These are phyloP conservation scores for Cardamine resedifolia DNA, from an alignment of 345 rosid genomes.

Conservation along the genomic window DNA sequence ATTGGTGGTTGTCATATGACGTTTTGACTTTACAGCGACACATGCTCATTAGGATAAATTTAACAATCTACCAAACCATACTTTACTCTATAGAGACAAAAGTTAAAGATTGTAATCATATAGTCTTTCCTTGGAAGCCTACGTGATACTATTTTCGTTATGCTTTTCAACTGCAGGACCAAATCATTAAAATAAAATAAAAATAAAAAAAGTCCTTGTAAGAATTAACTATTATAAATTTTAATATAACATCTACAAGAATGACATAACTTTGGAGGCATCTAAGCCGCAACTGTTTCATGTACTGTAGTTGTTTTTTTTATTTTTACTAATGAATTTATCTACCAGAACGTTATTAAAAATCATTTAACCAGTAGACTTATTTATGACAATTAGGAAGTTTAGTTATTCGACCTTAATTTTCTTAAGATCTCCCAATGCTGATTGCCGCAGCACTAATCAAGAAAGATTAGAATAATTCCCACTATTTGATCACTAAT, in stretches of 20 bases:
- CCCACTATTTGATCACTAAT: neutral
- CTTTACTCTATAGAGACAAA: neutral
- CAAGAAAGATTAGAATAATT: neutral
- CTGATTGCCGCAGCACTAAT: neutral
- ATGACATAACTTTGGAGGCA: no score
- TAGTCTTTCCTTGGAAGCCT: constrained; percentile 32
- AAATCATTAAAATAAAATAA: neutral
- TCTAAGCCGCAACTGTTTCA: no score
- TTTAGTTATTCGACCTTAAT: neutral
- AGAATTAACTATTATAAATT: neutral
- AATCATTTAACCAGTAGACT: neutral
- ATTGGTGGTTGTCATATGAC: constrained; percentile 1
- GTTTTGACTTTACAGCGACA: constrained; percentile 7
- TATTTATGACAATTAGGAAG: neutral
- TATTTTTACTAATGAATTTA: neutral
- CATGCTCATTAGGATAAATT: constrained; percentile 3
- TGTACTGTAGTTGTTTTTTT: no score
- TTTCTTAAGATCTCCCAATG: neutral
- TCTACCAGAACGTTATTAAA: neutral
- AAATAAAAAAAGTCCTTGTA: neutral
- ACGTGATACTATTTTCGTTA: neutral
- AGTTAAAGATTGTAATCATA: constrained; percentile 21
- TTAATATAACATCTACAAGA: no score
- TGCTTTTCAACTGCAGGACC: constrained; percentile 7
- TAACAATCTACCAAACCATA: constrained; percentile 19